phyloP scores from a whole-genome alignment of 164 flowering plant genomes.

The Stephania cephalantha region DNA sequence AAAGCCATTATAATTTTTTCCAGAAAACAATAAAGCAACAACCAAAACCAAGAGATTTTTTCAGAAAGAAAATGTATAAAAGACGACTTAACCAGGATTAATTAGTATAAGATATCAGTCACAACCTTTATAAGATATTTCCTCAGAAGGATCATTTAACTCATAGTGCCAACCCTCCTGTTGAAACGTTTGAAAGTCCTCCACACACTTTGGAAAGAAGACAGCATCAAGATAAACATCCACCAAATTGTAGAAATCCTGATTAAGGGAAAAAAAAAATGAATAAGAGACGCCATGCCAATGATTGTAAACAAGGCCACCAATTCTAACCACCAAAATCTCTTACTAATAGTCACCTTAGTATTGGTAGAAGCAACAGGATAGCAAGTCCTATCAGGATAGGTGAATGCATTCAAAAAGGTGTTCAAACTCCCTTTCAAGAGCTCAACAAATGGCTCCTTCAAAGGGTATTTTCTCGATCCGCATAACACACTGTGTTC shows the following conservation, averaged over 20 bases:
- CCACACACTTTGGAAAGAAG: constrained; percentile 93
- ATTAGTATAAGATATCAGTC: neutral
- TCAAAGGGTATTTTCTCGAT: constrained; percentile 93
- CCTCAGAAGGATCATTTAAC: constrained; percentile 80
- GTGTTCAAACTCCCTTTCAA: constrained; percentile 93
- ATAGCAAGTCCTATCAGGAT: constrained; percentile 98
- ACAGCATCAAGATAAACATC: constrained; percentile 99
- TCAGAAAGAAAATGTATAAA: neutral
- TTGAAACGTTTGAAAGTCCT: constrained; percentile 83
- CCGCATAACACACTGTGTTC: constrained; percentile 98
- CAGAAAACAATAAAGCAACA: neutral
- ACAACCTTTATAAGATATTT: constrained; percentile 80
- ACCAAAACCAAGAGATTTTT: neutral
- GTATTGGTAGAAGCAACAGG: constrained; percentile 97
- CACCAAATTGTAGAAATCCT: constrained; percentile 97
- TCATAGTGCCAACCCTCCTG: constrained; percentile 99
- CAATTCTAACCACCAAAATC: neutral
- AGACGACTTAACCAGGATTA: neutral
- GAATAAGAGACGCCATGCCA: constrained; percentile 2
- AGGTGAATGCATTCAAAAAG: constrained; percentile 93
- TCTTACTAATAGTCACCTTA: constrained; percentile 44
- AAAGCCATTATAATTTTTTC: neutral
- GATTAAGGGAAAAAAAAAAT: constrained; percentile 12
- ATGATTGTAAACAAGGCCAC: neutral
- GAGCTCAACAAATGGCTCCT: constrained; percentile 96